Conservation (phyloP, 1,284 basidiomycete genomes). For the Sporisorium exsertum region DNA sequence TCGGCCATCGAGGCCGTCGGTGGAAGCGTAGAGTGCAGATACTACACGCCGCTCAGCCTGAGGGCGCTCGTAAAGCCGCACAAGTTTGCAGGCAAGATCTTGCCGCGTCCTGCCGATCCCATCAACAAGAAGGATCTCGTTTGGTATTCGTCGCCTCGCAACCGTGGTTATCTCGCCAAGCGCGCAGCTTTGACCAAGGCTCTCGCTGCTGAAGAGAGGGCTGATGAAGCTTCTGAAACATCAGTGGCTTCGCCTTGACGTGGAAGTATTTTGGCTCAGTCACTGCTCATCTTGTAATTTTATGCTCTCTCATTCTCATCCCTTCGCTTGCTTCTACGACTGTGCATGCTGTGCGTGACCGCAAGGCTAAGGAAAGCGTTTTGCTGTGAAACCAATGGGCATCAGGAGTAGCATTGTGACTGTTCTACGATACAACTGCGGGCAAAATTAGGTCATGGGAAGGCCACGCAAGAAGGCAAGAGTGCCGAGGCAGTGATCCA, state of each 20-base stretch:
- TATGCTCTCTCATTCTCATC: slow-evolving; percentile 2
- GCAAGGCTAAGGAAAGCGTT: no score
- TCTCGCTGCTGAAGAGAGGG: slow-evolving; percentile 10
- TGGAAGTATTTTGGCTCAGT: background rate
- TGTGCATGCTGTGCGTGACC: no score
- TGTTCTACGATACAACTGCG: background rate
- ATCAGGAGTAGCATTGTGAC: background rate
- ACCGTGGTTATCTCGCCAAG: slow-evolving; percentile 59
- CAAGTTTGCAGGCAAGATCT: slow-evolving; percentile 59
- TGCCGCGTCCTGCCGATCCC: slow-evolving; percentile 59
- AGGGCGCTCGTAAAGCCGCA: slow-evolving; percentile 79
- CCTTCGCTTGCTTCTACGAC: background rate
- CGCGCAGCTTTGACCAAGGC: slow-evolving; percentile 30
- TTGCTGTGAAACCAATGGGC: no score
- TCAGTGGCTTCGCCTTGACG: slow-evolving; percentile 9
- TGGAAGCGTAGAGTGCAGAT: slow-evolving; percentile 88
- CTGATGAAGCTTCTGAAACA: background rate
- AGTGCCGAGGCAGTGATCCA: slow-evolving; percentile 66
- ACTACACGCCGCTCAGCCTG: slow-evolving; percentile 88
- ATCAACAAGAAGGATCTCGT: slow-evolving; percentile 63
- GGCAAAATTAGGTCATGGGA: slow-evolving; percentile 48
- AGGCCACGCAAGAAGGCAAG: slow-evolving; percentile 63
- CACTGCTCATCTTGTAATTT: slow-evolving; percentile 7
- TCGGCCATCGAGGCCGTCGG: slow-evolving; percentile 83
- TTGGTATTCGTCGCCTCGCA: slow-evolving; percentile 54